Percentiles rank a stretch among this genome's conserved stretches.
These are phyloP conservation scores for Corinectria fuckeliana DNA, from an alignment of 2,329 filamentous ascomycete genomes.

Conservation along the genomic window DNA sequence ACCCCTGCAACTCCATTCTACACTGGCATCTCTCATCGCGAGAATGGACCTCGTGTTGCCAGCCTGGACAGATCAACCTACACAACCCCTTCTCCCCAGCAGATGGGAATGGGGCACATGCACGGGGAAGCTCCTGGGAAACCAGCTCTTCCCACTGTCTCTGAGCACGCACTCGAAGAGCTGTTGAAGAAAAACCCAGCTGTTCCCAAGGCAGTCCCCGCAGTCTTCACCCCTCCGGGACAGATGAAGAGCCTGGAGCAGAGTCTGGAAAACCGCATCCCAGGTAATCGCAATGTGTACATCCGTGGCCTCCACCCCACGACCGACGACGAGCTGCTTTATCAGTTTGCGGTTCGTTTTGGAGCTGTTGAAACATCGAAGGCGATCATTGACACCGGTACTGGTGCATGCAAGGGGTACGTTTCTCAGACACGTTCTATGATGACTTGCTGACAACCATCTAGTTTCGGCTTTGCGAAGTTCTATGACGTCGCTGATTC, in stretches of 20 bases:
- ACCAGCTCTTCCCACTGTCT: slow-evolving; percentile 45
- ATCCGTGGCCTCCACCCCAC: slow-evolving; percentile 95
- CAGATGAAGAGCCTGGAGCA: slow-evolving; percentile 91
- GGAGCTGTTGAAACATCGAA: slow-evolving; percentile 96
- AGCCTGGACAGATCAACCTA: slow-evolving; percentile 68
- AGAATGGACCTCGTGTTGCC: slow-evolving; percentile 65
- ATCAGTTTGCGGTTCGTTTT: slow-evolving; percentile 83
- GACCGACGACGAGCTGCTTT: slow-evolving; percentile 89
- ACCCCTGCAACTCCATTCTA: slow-evolving; percentile 71
- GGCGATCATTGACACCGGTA: slow-evolving; percentile 95
- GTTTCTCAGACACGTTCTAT: slow-evolving; percentile 27
- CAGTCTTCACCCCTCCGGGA: slow-evolving; percentile 83
- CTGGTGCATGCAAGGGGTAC: slow-evolving; percentile 95
- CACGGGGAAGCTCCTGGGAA: slow-evolving; percentile 53
- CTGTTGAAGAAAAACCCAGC: slow-evolving; percentile 77
- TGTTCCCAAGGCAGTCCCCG: slow-evolving; percentile 88
- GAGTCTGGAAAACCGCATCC: slow-evolving; percentile 88
- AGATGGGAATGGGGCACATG: slow-evolving; percentile 53
- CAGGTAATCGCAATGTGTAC: slow-evolving; percentile 96
- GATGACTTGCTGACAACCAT: slow-evolving; percentile 15
- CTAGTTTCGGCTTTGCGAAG: slow-evolving; percentile 95
- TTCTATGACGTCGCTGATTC: slow-evolving; percentile 88
- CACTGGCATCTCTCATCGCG: slow-evolving; percentile 62
- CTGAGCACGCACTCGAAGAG: slow-evolving; percentile 64
- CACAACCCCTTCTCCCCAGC: slow-evolving; percentile 70